Conservation (phyloP, 2,329 filamentous ascomycete genomes). For the Pyrenophora seminiperda region DNA sequence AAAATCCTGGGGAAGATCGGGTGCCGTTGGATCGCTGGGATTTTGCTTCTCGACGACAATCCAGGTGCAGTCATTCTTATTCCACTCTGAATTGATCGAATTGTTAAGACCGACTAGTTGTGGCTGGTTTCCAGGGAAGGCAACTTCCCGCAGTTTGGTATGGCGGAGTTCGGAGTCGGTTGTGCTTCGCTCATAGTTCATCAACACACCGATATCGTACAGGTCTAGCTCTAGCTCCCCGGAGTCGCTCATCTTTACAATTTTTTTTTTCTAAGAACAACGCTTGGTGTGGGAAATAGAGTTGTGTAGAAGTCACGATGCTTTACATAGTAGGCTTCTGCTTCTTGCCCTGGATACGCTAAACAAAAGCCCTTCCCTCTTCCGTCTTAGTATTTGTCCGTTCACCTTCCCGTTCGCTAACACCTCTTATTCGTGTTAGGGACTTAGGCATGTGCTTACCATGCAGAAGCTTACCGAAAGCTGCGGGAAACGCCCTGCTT, state of each 20-base stretch:
- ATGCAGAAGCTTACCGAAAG: not conserved
- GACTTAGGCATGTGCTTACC: not conserved
- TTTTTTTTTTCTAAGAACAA: not conserved
- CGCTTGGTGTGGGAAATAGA: not conserved
- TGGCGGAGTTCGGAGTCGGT: not conserved
- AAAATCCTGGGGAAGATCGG: not conserved
- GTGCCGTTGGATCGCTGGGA: not conserved
- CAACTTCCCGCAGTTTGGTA: slow-evolving; percentile 4
- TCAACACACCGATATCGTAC: not conserved
- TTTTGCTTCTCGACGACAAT: slow-evolving; percentile 1
- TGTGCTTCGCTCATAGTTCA: not conserved
- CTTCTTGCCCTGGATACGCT: not conserved
- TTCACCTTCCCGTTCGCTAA: too few species aligned
- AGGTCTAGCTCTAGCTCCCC: slow-evolving; percentile 4
- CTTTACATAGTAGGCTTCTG: not conserved
- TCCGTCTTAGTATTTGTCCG: not conserved
- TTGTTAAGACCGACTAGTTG: not conserved
- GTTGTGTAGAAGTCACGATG: not conserved
- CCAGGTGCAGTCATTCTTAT: slow-evolving; percentile 4
- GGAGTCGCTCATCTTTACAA: not conserved
- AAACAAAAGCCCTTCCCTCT: not conserved
- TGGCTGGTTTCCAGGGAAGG: not conserved
- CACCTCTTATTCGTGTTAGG: too few species aligned
- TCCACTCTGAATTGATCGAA: not conserved
- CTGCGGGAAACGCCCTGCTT: not conserved